Base-by-base conservation (phyloP, 1,284 basidiomycete species). In the Tylopilus sp. region DNA sequence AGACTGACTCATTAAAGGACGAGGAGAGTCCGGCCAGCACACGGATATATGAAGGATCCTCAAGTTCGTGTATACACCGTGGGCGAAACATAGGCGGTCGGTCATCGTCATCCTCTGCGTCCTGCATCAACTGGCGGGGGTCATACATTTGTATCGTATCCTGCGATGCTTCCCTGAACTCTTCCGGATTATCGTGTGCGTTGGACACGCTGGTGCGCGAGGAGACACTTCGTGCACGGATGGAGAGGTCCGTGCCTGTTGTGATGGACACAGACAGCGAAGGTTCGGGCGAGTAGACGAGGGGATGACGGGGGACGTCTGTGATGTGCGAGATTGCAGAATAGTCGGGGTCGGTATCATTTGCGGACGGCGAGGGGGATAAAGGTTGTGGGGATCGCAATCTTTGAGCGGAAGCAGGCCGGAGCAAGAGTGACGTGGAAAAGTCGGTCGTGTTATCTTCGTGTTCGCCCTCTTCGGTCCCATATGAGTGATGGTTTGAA, bases 51-150 rank as follows among this genome's bases (percentile, higher is more conserved):
- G 69, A 71, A 5, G 71, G 69, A 33, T 74, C 71, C 23, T 74
- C 72, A 13, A 79, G 58, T 55, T 82, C 75, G 59, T 82, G 78
- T 41, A 80, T 79, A 57, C 78, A 79, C 4, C 58, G 64, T 0
- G 71, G 67, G 12, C 41, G 63, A 49, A 58, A 51, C 15, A 37
- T 45, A 12, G 53, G 47, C 4, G 55, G 52, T 6, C 43, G 57
- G 42, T 55, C 53, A 26, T 57, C 45, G 41, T 56, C 50, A 0
- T 64, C 59, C 8, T 59, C 55, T 1, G 53, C 61, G n/a, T 54
- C 58, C 9, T 49, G 50, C 42, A 60, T 42, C 61, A 56, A 45
- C 19, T 12, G 51, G 18, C 10, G 48, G 6, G 53, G 41, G 16
- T 57, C 41, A 12, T 60, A 53, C 15, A 44, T 13, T 4, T 64